These are phyloP conservation scores for Cladosporium sp. DNA, from an alignment of 2,329 filamentous ascomycete species.

Conservation along the genomic window DNA sequence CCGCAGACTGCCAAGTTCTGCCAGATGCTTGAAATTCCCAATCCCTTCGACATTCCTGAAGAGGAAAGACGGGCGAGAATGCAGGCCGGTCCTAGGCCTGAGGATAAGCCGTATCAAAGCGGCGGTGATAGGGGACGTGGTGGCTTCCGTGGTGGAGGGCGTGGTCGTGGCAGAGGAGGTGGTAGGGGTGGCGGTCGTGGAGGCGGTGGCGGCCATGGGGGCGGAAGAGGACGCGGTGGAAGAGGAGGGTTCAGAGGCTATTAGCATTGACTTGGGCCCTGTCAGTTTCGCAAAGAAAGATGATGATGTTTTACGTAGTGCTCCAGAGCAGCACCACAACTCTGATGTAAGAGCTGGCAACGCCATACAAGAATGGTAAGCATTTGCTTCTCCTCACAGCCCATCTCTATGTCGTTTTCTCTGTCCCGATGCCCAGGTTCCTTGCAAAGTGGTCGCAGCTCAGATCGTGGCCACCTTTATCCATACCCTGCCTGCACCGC, in stretches of 20 bases:
- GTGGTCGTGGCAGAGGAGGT: constrained; percentile 18
- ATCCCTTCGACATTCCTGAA: constrained; percentile 68
- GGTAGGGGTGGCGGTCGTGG: constrained; percentile 12
- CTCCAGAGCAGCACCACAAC: too few relatives aligned
- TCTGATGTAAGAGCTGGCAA: too few relatives aligned
- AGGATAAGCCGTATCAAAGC: constrained; percentile 21
- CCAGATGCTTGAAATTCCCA: constrained; percentile 67
- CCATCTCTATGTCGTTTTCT: too few relatives aligned
- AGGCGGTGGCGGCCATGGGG: constrained; percentile 16
- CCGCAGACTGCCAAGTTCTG: constrained; percentile 83
- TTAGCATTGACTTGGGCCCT: background rate
- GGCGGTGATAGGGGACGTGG: constrained; percentile 19
- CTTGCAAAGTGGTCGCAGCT: too few relatives aligned
- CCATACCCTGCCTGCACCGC: too few relatives aligned
- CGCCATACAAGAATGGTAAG: too few relatives aligned
- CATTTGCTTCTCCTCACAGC: too few relatives aligned
- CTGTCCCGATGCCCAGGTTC: too few relatives aligned
- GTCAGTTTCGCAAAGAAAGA: too few relatives aligned
- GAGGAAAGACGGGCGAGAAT: constrained; percentile 62
- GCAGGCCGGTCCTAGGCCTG: constrained; percentile 51
- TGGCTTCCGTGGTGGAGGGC: constrained; percentile 16
- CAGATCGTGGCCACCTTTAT: too few relatives aligned
- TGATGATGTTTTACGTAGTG: too few relatives aligned
- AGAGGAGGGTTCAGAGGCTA: background rate
- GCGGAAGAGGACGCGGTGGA: constrained; percentile 17